Conservation (phyloP, 2,329 filamentous ascomycete species). For the Ambrosiella xylebori region DNA sequence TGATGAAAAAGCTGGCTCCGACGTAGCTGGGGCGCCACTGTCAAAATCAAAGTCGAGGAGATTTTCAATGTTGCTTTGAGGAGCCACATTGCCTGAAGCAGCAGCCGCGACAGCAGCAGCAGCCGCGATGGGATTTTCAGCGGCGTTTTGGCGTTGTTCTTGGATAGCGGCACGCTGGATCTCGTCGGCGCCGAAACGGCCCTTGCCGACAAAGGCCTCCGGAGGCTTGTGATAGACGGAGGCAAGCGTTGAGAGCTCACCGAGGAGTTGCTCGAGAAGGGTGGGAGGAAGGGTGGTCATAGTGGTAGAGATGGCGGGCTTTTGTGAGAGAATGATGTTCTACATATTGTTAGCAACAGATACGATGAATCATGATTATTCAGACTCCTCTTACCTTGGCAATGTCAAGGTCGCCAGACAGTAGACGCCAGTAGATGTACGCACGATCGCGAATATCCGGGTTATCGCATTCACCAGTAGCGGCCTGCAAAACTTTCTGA, state of each 20-base stretch:
- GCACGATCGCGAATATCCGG: conserved; percentile 92
- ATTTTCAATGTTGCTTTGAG: conserved; percentile 77
- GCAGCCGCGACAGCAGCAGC: conserved; percentile 50
- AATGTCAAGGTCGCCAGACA: conserved; percentile 79
- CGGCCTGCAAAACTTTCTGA: conserved; percentile 82
- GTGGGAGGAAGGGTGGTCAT: conserved; percentile 74
- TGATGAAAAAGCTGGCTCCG: conserved; percentile 52
- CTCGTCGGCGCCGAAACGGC: conserved; percentile 80
- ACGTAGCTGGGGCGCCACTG: conserved; percentile 75
- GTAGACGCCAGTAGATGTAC: conserved; percentile 93
- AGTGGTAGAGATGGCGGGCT: conserved; percentile 84
- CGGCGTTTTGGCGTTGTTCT: conserved; percentile 81
- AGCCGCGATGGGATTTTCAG: conserved; percentile 85
- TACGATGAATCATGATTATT: background rate
- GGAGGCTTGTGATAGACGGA: conserved; percentile 98
- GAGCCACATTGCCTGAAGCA: conserved; percentile 32
- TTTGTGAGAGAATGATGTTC: conserved; percentile 83
- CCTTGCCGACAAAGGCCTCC: conserved; percentile 93
- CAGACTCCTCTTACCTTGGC: conserved; percentile 47
- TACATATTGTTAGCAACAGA: conserved; percentile 9
- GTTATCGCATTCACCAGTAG: conserved; percentile 91
- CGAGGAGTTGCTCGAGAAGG: conserved; percentile 76
- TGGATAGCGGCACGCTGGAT: conserved; percentile 93
- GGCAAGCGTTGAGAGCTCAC: conserved; percentile 81
- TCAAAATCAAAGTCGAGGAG: conserved; percentile 93